Base-by-base conservation (phyloP, 306 rosid species). In the Inga oerstediana region DNA sequence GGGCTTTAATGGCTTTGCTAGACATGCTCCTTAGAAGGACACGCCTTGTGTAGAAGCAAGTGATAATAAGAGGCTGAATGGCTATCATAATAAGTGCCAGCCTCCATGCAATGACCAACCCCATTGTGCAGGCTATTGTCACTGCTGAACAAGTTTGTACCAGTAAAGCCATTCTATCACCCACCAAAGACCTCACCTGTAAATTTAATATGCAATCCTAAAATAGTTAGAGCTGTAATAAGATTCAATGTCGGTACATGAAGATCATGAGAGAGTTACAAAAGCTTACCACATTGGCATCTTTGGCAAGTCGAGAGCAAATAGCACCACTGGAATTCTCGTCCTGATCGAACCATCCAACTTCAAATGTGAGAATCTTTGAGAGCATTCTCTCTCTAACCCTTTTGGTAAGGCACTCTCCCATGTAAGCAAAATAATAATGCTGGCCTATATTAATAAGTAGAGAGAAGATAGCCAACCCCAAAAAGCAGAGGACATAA, bases 111-210 rank as follows among this genome's bases (percentile, higher is more conserved):
- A 89, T 87, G 67, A 89, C 56, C 5, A 91, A 27, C 5, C 89
- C 88, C 84, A 87, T 45, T 37, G 90, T 85, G 83, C 88, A 91
- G 1, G 94, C 88, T 84, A 87, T 71, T n/a, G 19, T 24, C 0
- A 87, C 87, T 20, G 88, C 87, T 13, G 89, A 80, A 10, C 80
- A 64, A 12, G 89, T 82, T 86, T 89, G 94, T 58, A 89, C 76
- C 3, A 89, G 72, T 73, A 91, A 62, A 15, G 84, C 72, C 80
- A 80, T 71, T 80, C 92, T 85, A 13, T 91, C 94, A 27, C 91
- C 92, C 80, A 89, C 92, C 74, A 91, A 35, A n/a, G 92, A 91
- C 71, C 91, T 82, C 74, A 91, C 91, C 92, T 88, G 74, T 44
- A 4, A 39, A 37, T 9, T 17, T 8, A 16, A 19, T n/a, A 19